Evolutionary conservation across 805 yeast genomes (phyloP).

Genomic region (Candida oleophila): DNA sequence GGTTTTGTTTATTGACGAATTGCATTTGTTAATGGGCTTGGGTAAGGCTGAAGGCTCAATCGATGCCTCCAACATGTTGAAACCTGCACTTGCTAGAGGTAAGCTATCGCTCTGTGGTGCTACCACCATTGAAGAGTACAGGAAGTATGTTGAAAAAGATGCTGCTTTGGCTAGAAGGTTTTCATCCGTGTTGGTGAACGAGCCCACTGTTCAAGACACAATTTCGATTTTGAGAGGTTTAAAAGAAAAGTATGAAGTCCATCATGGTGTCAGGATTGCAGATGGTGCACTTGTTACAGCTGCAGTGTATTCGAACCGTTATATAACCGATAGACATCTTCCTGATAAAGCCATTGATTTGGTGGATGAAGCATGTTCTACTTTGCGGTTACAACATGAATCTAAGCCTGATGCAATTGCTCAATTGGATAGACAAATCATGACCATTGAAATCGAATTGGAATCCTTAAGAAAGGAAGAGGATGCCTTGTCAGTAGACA

Average conservation of each 20-base stretch:
- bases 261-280: conserved; percentile 93
- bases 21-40: conserved; percentile 83
- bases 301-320: conserved; percentile 84
- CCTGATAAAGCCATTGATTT: conserved; percentile 98
- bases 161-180: conserved; percentile 94
- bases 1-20: conserved; percentile 85
- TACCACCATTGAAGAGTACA: conserved; percentile 89
- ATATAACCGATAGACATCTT: conserved; percentile 84
- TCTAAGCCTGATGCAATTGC: conserved; percentile 95
- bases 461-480: conserved; percentile 93
- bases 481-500: conserved; percentile 77
- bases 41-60: conserved; percentile 95
- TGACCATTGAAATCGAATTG: conserved; percentile 93
- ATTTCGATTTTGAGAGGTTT: conserved; percentile 90
- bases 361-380: conserved; percentile 97
- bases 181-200: conserved; percentile 81
- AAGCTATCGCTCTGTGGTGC: conserved; percentile 93
- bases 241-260: conserved; percentile 93
- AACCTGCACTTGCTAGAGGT: conserved; percentile 94
- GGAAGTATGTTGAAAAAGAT: conserved; percentile 92
- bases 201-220: conserved; percentile 89
- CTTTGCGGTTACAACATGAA: conserved; percentile 90
- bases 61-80: conserved; percentile 90
- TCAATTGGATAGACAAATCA: conserved; percentile 79
- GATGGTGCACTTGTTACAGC: conserved; percentile 94